Conservation (phyloP, 192 early-diverging fungal species). For the Pecoramyces ruminantium region DNA sequence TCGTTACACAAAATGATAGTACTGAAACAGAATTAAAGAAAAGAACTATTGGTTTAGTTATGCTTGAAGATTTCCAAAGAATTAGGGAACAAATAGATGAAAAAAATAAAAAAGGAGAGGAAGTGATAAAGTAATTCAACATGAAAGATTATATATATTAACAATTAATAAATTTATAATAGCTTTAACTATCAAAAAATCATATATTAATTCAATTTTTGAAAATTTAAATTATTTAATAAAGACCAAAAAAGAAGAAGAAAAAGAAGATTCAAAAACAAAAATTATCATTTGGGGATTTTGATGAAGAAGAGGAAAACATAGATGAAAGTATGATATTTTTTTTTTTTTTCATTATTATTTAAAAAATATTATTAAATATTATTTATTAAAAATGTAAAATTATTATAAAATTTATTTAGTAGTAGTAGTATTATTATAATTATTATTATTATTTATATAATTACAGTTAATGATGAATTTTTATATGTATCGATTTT, state of each 20-base stretch:
- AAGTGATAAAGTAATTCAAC: conserved; percentile 52
- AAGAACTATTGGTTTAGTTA: conserved; percentile 77
- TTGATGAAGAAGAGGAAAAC: conserved; percentile 35
- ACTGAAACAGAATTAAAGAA: conserved; percentile 71
- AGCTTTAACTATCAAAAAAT: too few species aligned
- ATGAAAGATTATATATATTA: too few species aligned
- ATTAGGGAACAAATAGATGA: conserved; percentile 60
- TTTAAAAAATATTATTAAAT: too few species aligned
- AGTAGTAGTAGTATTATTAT: too few species aligned
- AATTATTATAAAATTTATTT: too few species aligned
- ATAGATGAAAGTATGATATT: conserved; percentile 6
- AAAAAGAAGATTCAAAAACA: conserved; percentile 28
- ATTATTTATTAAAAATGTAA: too few species aligned
- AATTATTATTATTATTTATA: too few species aligned
- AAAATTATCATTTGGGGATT: conserved; percentile 61
- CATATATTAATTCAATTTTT: too few species aligned
- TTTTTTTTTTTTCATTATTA: too few species aligned
- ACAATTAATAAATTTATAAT: too few species aligned
- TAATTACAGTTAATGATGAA: background rate
- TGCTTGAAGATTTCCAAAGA: conserved; percentile 75
- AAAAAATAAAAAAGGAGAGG: conserved; percentile 46
- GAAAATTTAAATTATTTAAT: too few species aligned
- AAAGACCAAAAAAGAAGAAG: conserved; percentile 37
- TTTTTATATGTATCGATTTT: background rate
- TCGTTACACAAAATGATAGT: conserved; percentile 54